Evolutionary conservation across 257 asterid species (phyloP), one percentile per base, ranked within the genome.

Genomic region (Rhazya stricta): DNA sequence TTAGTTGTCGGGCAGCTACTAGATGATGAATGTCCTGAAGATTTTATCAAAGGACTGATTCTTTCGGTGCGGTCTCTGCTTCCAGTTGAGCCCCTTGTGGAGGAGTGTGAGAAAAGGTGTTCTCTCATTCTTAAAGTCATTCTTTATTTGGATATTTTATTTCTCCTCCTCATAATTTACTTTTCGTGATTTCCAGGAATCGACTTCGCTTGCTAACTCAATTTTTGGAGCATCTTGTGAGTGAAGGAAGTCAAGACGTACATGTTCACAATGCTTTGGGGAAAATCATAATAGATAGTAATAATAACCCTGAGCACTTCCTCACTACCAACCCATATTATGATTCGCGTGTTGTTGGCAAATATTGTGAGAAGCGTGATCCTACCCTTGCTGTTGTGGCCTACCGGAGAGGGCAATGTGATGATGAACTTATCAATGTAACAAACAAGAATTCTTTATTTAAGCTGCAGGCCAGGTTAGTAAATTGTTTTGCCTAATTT

Each of bases 321-420:
- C 97, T 95, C 77, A 95, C 98, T 43, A 93, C 99, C 85, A 95
- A 95, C 84, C 98, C 98, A 13, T 93, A 86, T 84, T 95, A 95
- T 81, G 98, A 95, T 86, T 90, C 99, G 46, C 97, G 98, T 37
- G 95, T 95, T 74, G 99, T 95, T 80, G 99, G 99, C 67, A 95
- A 93, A 87, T 95, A 95, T 79, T 95, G 99, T 87, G 98, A 95
- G 90, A 95, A 95, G 81, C 97, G 98, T 68, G 99, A 92, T 82
- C 99, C 99, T 37, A 95, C 99, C 72, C 99, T 95, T 85, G 99
- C 99, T 65, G 99, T 95, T 86, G 99, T 95, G 60, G 99, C 99
- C 60, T 95, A 95, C 81, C 88, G 97, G 74, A 91, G 98, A 84
- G 99, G 98, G 74, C 97, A 93, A 66, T 95, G 99, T 56, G 99